These are phyloP conservation scores for Sarcomyxa edulis DNA, from an alignment of 768 basidiomycete genomes.

Conservation along the genomic window DNA sequence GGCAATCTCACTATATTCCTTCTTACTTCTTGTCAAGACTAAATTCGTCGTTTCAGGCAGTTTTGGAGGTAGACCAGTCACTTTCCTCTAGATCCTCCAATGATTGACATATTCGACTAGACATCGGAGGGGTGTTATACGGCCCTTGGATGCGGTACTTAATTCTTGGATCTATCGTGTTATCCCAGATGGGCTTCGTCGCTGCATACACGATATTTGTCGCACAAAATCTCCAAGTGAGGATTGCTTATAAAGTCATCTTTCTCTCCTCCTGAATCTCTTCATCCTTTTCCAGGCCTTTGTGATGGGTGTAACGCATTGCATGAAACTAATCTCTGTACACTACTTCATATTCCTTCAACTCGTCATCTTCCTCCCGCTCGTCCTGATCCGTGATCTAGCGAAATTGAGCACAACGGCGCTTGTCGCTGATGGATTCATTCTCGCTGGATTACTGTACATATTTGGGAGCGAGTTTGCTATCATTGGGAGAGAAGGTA, in stretches of 20 bases:
- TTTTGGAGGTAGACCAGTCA: slow-evolving; percentile 83
- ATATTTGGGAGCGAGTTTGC: slow-evolving; percentile 83
- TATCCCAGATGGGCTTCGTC: slow-evolving; percentile 90
- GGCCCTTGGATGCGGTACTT: slow-evolving; percentile 90
- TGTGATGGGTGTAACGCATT: slow-evolving; percentile 74
- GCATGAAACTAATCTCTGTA: slow-evolving; percentile 59
- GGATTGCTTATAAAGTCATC: slow-evolving; percentile 4
- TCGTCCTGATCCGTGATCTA: slow-evolving; percentile 88
- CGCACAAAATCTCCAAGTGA: slow-evolving; percentile 74
- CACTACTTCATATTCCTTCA: slow-evolving; percentile 82
- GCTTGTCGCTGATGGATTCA: slow-evolving; percentile 91
- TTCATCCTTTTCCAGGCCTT: slow-evolving; percentile 62
- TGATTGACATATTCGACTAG: slow-evolving; percentile 30
- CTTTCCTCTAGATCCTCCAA: background rate
- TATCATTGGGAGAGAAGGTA: slow-evolving; percentile 60
- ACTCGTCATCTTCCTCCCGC: slow-evolving; percentile 80
- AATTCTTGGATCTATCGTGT: slow-evolving; percentile 80
- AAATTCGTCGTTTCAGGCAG: slow-evolving; percentile 88
- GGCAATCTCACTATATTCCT: slow-evolving; percentile 84
- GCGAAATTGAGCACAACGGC: slow-evolving; percentile 92
- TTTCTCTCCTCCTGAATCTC: slow-evolving; percentile 1
- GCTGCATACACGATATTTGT: slow-evolving; percentile 95
- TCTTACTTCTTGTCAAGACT: slow-evolving; percentile 83
- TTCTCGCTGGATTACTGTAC: slow-evolving; percentile 81
- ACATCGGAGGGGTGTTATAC: slow-evolving; percentile 90